A percentile compares a stretch with the other conserved stretches of the same genome.
Conservation (phyloP, 2,329 filamentous ascomycete species). For the Thielaviopsis euricoi region DNA sequence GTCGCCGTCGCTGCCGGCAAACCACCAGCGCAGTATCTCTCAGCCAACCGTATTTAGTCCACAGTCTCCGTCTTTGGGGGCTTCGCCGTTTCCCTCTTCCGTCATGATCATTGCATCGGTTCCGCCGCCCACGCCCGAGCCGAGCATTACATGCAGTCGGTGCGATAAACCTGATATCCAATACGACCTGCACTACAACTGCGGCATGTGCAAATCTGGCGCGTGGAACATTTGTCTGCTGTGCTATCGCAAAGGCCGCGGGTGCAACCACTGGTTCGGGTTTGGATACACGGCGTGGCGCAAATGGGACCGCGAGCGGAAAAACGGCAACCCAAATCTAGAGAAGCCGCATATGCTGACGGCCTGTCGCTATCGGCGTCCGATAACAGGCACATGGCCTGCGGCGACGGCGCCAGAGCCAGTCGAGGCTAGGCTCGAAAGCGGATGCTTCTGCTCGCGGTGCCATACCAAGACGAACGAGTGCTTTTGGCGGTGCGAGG, state of each 20-base stretch:
- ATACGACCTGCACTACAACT: conserved; percentile 76
- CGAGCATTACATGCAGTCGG: conserved; percentile 54
- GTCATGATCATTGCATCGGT: not conserved
- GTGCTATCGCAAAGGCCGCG: conserved; percentile 63
- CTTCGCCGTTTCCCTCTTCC: not conserved
- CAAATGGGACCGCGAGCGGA: conserved; percentile 42
- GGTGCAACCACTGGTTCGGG: conserved; percentile 77
- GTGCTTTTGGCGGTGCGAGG: conserved; percentile 78
- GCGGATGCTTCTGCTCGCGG: conserved; percentile 68
- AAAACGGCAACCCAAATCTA: conserved; percentile 20
- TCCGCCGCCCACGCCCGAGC: conserved; percentile 30
- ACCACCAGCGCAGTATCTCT: conserved; percentile 3
- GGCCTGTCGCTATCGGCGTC: conserved; percentile 38
- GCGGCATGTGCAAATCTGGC: conserved; percentile 50
- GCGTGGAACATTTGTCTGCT: conserved; percentile 63
- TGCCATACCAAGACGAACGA: conserved; percentile 61
- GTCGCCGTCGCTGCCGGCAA: not conserved
- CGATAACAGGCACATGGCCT: conserved; percentile 14
- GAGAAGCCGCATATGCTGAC: conserved; percentile 41
- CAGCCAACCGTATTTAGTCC: not conserved
- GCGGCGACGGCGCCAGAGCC: conserved; percentile 36
- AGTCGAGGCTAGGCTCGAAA: conserved; percentile 53
- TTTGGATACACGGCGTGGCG: conserved; percentile 59
- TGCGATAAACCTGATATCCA: conserved; percentile 62
- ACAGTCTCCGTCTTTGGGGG: not conserved